Evolutionary conservation across 1,284 basidiomycete genomes (phyloP), one percentile per base, ranked within the genome.

Genomic region (Fomitopsis betulina): DNA sequence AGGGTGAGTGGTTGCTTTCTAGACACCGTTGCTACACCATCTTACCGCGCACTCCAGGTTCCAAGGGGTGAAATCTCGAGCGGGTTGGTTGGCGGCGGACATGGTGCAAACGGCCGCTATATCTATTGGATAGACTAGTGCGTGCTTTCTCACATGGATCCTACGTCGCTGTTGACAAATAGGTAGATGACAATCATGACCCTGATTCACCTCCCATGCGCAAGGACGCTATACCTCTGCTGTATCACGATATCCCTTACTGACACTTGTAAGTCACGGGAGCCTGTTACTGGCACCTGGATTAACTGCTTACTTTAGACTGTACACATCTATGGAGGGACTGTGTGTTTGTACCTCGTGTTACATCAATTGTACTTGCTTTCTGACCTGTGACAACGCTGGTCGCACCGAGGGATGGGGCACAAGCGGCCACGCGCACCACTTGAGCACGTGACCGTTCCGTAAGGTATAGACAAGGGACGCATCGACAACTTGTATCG

Each of bases 1-100:
- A 59, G 35, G 58, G 63, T 55, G 57, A 45, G 49, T 40, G n/a
- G 54, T n/a, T 30, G n/a, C 55, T 57, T 52, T 59, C 50, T 37
- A 37, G 25, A 21, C 32, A 30, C 49, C 33, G 9, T 17, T 15
- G 32, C 12, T 5, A 21, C 45, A 21, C 13, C 45, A 27, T 30
- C 17, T 33, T 21, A 51, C 12, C 32, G 30, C 12, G 30, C 5
- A 4, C 9, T 50, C 27, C 8, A 33, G 49, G 49, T 17, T 37
- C 49, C 3, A 10, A 35, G 49, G 49, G 30, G 19, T 51, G 49
- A 2, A 3, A 37, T 9, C 8, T 6, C 43, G 53, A 35, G 59
- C 43, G 50, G 60, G 56, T 19, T 51, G 39, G 51, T 43, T 12
- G 9, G 25, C 9, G 21, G 45, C 2, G 33, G 23, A 25, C 54